Percentiles rank a stretch among this genome's conserved stretches.
These are phyloP conservation scores for Geotrichum bryndzae DNA, from an alignment of 1,139 yeast species.

Conservation along the genomic window DNA sequence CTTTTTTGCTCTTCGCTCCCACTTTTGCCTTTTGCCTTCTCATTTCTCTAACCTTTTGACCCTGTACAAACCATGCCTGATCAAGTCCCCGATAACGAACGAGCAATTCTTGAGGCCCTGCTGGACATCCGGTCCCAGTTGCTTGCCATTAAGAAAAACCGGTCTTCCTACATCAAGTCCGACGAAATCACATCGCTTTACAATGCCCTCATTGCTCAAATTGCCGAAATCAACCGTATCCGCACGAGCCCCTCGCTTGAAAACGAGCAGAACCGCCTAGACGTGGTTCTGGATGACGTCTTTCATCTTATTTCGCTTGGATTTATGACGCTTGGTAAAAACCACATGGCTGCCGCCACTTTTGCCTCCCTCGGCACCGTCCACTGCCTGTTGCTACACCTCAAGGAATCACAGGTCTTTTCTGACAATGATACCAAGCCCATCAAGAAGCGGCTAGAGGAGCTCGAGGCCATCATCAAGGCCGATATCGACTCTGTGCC, in stretches of 20 bases:
- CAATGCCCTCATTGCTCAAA: conserved; percentile 34
- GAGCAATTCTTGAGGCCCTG: conserved; percentile 40
- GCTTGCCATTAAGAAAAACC: conserved; percentile 46
- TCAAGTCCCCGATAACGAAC: conserved; percentile 41
- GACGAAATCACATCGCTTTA: conserved; percentile 47
- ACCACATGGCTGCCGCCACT: conserved; percentile 87
- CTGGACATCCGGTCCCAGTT: conserved; percentile 39
- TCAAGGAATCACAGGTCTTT: conserved; percentile 72
- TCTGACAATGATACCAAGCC: conserved; percentile 80
- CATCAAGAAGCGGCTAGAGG: conserved; percentile 61
- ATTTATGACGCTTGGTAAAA: conserved; percentile 84
- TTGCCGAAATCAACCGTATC: conserved; percentile 29
- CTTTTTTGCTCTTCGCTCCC: background rate
- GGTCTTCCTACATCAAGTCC: conserved; percentile 47
- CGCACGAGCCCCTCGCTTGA: conserved; percentile 28
- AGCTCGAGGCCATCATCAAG: conserved; percentile 55
- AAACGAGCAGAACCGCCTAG: conserved; percentile 42
- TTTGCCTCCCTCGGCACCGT: conserved; percentile 85
- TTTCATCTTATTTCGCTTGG: conserved; percentile 81
- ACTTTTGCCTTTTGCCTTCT: background rate
- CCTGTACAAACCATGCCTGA: background rate
- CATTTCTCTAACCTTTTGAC: background rate
- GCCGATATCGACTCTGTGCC: conserved; percentile 27
- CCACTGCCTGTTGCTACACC: conserved; percentile 70
- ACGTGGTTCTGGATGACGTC: conserved; percentile 75